Evolutionary conservation across 345 rosid genomes (phyloP), one percentile per base, ranked within the genome.

Genomic region (Citrus maxima): DNA sequence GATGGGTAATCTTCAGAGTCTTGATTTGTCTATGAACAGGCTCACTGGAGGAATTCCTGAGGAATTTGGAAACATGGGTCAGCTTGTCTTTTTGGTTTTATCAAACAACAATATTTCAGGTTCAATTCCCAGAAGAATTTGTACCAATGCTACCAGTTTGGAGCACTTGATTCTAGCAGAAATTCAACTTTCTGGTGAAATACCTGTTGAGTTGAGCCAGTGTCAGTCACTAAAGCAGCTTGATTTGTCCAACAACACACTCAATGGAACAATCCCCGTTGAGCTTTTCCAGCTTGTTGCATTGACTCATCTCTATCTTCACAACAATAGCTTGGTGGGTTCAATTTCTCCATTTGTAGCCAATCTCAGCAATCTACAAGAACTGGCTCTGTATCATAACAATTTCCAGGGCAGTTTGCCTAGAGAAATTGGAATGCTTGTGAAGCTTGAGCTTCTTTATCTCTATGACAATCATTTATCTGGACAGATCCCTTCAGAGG

Each of bases 241-340:
- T 21, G 98, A 96, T 80, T 84, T 96, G 82, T 91, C 99, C 0
- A 93, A 88, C 79, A 96, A 96, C 82, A 80, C 90, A 0, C 90
- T 96, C 12, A 71, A 73, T 55, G 98, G 99, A 30, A 81, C 90
- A 0, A 89, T 96, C 40, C 99, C 99, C 1, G 71, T 49, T 0
- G 88, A 87, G 56, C 73, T 96, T 69, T 94, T 76, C 40, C 77
- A 90, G 82, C 63, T 92, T 78, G 82, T 73, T 54, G 75, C 79
- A 55, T 79, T 94, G 82, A 90, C 88, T 13, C 83, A 90, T 80
- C 93, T 96, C 46, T 93, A 92, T 66, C 95, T 96, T 42, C 94
- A 94, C 82, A 96, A 96, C 87, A 96, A 96, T 82, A 91, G 87
- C 87, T 87, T 96, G 87, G 88, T 67, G 18, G 98, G 99, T 70